phyloP scores from a whole-genome alignment of 2,329 filamentous ascomycete genomes.

The Aulographum hederae region DNA sequence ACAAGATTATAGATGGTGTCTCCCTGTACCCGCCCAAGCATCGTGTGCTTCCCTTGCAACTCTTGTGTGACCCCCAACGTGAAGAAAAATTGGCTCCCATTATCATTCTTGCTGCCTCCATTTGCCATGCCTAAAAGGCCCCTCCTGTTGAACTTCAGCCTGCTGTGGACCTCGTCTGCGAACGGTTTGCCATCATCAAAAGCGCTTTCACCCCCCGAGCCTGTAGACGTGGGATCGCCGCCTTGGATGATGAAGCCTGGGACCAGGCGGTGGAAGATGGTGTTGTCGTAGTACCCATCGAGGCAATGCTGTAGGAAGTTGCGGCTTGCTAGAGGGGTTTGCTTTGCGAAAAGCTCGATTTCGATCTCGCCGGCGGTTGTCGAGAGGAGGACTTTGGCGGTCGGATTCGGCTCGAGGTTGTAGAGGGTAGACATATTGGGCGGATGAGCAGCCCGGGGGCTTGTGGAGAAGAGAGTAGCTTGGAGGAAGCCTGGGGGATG shows the following conservation, averaged over 20 bases:
- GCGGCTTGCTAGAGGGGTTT: constrained; percentile 75
- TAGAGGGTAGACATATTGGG: constrained; percentile 68
- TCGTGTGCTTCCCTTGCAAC: constrained; percentile 73
- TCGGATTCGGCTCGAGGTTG: constrained; percentile 87
- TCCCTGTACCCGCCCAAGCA: constrained; percentile 82
- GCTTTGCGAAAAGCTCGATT: constrained; percentile 87
- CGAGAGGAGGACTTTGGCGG: constrained; percentile 76
- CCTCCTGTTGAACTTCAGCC: constrained; percentile 80
- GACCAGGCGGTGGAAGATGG: constrained; percentile 83
- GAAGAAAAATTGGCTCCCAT: constrained; percentile 95
- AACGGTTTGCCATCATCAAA: constrained; percentile 73
- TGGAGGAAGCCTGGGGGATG: constrained; percentile 4
- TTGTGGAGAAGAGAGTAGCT: not conserved
- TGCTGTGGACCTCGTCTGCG: constrained; percentile 78
- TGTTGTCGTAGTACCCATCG: constrained; percentile 88
- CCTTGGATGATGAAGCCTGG: constrained; percentile 89
- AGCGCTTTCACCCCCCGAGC: constrained; percentile 79
- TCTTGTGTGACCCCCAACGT: constrained; percentile 71
- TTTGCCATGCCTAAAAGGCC: constrained; percentile 96
- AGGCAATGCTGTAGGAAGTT: constrained; percentile 93
- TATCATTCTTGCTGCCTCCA: constrained; percentile 55
- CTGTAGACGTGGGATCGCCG: constrained; percentile 84
- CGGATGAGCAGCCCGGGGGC: constrained; percentile 6
- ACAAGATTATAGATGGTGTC: constrained; percentile 93
- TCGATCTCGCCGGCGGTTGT: constrained; percentile 80